Base-by-base conservation (phyloP, 306 rosid genomes). In the Cucurbita pepo region DNA sequence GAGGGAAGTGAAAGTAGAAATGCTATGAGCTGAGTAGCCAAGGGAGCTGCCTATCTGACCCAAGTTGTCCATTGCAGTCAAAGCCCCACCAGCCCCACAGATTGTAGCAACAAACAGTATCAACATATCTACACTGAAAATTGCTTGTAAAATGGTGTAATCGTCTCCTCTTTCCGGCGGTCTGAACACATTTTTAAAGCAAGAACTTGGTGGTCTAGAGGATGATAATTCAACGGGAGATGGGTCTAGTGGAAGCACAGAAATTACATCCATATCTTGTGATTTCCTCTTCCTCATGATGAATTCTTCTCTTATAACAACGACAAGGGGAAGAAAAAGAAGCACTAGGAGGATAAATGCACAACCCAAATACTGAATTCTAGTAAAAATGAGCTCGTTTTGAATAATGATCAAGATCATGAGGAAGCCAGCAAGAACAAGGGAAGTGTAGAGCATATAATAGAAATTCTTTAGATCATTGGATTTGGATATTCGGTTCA, bases 51-150 rank as follows among this genome's bases (percentile, higher is more conserved):
- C 71, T 43, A 64, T 18, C 53, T 64, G 71, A 64, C 71, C n/a
- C 71, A 64, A 43, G 71, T 64, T 64, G 53, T 64, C 71, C n/a
- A 64, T 64, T n/a, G 71, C 71, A 64, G 71, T 64, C 71, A 64
- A 64, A 40, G 71, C 43, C 37, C 71, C 71, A 64, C 71, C 71
- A 64, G 71, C 53, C 51, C 71, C 71, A 41, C 71, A 64, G 41
- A 64, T 40, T 43, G 71, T 64, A 5, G 37, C n/a, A 64, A 64
- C 36, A n/a, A 64, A 64, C 53, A 64, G 37, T 41, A 64, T 64
- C 36, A 64, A 43, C 69, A 62, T 62, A 62, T 62, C 69, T 62
- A 62, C n/a, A 19, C 69, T 62, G 50, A 62, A 61, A 48, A 43
- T 41, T 18, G 71, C 71, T 64, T 64, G 71, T 18, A 64, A 64